Conservation (phyloP, 2,329 filamentous ascomycete species). For the Orbilia quercus region DNA sequence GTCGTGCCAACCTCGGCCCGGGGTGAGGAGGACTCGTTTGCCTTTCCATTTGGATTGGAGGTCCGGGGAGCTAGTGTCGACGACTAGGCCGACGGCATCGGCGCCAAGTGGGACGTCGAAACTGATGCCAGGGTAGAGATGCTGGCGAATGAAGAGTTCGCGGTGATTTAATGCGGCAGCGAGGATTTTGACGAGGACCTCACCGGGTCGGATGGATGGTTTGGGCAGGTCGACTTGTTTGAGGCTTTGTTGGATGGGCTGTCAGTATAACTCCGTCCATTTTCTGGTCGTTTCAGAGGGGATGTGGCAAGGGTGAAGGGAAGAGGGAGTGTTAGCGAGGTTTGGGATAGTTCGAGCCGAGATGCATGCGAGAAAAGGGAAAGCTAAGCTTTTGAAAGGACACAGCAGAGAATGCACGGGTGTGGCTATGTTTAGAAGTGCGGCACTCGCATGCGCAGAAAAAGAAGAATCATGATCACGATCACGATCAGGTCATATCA, state of each 20-base stretch:
- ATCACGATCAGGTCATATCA: no score
- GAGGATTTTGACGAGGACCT: conserved; percentile 80
- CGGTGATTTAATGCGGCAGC: conserved; percentile 92
- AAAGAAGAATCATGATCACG: no score
- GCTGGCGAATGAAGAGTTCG: conserved; percentile 92
- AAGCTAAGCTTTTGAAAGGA: conserved; percentile 29
- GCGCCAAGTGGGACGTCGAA: conserved; percentile 80
- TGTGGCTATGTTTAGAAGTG: conserved; percentile 56
- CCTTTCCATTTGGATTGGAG: conserved; percentile 69
- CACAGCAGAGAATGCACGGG: no score
- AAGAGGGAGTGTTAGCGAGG: conserved; percentile 47
- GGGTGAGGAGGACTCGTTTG: conserved; percentile 81
- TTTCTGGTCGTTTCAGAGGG: conserved; percentile 26
- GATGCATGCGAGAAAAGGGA: conserved; percentile 25
- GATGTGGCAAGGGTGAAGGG: conserved; percentile 37
- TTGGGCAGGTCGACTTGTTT: conserved; percentile 72
- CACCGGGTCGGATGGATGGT: conserved; percentile 71
- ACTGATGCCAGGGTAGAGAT: conserved; percentile 86
- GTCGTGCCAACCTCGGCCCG: conserved; percentile 79
- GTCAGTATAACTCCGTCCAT: conserved; percentile 18
- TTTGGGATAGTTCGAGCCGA: conserved; percentile 55
- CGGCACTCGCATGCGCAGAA: conserved; percentile 41
- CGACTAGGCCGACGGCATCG: conserved; percentile 82
- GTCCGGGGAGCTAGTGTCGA: conserved; percentile 70
- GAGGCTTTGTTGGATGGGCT: conserved; percentile 63